Evolutionary conservation across 257 asterid genomes (phyloP).

Genomic region (Gentiana dahurica): DNA sequence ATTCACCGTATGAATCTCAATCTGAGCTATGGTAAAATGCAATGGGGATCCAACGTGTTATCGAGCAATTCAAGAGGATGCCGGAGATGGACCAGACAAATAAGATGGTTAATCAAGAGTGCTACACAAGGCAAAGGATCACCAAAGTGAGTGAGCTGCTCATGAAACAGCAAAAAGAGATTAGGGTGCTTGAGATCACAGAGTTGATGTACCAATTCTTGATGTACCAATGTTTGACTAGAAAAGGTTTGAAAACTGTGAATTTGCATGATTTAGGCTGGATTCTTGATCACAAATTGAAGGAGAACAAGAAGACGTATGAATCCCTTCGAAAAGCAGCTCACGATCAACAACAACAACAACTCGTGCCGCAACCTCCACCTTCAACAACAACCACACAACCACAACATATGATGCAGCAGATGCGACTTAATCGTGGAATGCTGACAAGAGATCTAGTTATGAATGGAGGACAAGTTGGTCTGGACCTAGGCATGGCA

Average conservation of each 20-base stretch:
- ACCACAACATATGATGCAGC: no score
- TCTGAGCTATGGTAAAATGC: conserved; percentile 55
- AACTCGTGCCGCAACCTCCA: neutral
- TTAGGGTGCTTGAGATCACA: conserved; percentile 10
- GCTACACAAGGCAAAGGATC: conserved; percentile 11
- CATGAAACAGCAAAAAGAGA: conserved; percentile 7
- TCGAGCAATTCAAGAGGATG: conserved; percentile 7
- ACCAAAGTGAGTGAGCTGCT: conserved; percentile 11
- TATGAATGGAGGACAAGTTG: no score
- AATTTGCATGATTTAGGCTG: conserved; percentile 7
- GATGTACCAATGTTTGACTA: neutral
- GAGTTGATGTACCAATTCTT: conserved; percentile 8
- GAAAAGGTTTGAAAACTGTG: neutral
- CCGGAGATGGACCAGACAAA: conserved; percentile 16
- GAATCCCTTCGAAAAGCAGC: neutral
- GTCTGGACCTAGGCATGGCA: no score
- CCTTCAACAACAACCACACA: no score
- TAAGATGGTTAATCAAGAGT: conserved; percentile 11
- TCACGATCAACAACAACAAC: neutral
- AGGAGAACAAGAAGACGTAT: conserved; percentile 2
- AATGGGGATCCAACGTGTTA: conserved; percentile 35
- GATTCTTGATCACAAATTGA: conserved; percentile 6
- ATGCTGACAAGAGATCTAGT: no score
- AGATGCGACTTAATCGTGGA: no score
- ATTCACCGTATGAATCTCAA: conserved; percentile 51